These are phyloP conservation scores for Bisporella sp. DNA, from an alignment of 2,329 filamentous ascomycete genomes.

Conservation along the genomic window DNA sequence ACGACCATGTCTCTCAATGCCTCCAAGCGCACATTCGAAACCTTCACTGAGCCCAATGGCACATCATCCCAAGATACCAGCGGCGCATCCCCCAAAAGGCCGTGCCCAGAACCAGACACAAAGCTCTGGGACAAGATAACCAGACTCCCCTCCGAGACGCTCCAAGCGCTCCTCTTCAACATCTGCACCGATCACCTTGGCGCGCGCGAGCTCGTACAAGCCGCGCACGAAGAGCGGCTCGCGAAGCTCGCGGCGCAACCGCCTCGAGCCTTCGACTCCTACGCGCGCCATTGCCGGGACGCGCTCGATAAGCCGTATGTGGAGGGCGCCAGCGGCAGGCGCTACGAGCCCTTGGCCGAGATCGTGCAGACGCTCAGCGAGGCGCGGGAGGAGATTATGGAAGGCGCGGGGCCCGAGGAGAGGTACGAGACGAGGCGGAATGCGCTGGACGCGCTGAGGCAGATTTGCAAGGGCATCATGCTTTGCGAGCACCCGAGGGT, in stretches of 20 bases:
- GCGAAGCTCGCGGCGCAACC: slow-evolving; percentile 5
- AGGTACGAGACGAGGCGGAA: slow-evolving; percentile 10
- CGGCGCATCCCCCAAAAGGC: not conserved
- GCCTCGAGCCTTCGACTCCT: slow-evolving; percentile 9
- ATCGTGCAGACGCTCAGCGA: slow-evolving; percentile 1
- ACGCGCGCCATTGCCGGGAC: slow-evolving; percentile 9
- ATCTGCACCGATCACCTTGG: slow-evolving; percentile 3
- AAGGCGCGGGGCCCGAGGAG: slow-evolving; percentile 4
- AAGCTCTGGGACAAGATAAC: not conserved
- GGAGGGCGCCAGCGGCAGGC: slow-evolving; percentile 3
- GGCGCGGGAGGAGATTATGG: slow-evolving; percentile 8
- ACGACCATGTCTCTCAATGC: too few relatives aligned
- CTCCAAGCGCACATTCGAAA: not conserved
- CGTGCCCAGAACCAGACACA: not conserved
- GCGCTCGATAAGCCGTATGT: slow-evolving; percentile 8
- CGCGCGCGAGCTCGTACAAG: not conserved
- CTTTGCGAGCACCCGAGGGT: slow-evolving; percentile 10
- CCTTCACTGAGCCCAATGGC: not conserved
- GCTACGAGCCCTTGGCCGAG: slow-evolving; percentile 7
- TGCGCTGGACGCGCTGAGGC: slow-evolving; percentile 4
- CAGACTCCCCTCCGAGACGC: not conserved
- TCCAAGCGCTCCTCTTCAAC: not conserved
- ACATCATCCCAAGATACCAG: not conserved
- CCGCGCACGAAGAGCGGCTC: slow-evolving; percentile 3
- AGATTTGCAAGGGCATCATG: slow-evolving; percentile 11